Evolutionary conservation across 2,329 filamentous ascomycete genomes (phyloP).

Genomic region (Colletotrichum sojae): DNA sequence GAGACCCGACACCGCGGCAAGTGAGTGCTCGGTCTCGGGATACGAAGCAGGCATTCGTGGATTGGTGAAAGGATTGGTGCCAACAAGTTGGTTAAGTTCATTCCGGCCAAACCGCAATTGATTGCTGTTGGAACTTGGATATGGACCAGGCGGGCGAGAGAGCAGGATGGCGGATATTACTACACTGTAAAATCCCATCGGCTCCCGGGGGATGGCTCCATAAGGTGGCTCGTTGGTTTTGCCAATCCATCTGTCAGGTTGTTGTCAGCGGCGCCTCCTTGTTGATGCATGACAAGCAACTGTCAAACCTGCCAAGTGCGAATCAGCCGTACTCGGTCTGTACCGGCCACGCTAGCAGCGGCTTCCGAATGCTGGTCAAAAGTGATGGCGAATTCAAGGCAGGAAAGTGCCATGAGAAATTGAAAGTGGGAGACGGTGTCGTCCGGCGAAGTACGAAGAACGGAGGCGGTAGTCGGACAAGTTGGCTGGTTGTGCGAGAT

Average conservation of each 20-base stretch:
- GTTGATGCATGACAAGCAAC: conserved; percentile 10
- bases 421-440: no score
- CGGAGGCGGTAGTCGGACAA: no score
- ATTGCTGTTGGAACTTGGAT: neutral
- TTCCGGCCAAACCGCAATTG: neutral
- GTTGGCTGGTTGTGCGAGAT: no score
- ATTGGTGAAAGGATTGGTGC: neutral
- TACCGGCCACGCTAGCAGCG: neutral
- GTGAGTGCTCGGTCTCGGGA: neutral
- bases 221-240: conserved; percentile 12
- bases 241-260: conserved; percentile 1
- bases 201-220: conserved; percentile 2
- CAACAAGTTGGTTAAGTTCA: conserved; percentile 1
- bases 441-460: no score
- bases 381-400: neutral
- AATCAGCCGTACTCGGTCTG: conserved; percentile 9
- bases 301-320: conserved; percentile 21
- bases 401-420: neutral
- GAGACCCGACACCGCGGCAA: conserved; percentile 5
- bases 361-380: neutral
- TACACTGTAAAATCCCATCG: conserved; percentile 3
- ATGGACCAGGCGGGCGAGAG: neutral
- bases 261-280: conserved; percentile 14
- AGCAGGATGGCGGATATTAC: conserved; percentile 27
- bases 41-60: neutral